A percentile compares a stretch with the other conserved stretches of the same genome.
These are phyloP conservation scores for Carex myosuroides DNA, from an alignment of 176 grass and related monocot genomes.

Conservation along the genomic window DNA sequence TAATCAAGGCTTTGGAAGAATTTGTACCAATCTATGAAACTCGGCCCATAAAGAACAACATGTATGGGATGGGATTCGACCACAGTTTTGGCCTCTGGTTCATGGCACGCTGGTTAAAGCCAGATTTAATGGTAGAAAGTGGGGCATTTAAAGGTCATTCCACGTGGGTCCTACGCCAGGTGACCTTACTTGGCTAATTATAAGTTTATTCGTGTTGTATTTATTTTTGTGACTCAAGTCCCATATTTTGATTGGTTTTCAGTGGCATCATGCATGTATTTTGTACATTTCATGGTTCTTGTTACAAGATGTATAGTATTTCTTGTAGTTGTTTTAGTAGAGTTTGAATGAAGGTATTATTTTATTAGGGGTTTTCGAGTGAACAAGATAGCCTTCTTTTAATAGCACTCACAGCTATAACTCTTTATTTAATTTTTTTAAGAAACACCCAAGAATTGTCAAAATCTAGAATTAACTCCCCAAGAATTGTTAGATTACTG, in stretches of 20 bases:
- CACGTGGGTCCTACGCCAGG: slow-evolving; percentile 77
- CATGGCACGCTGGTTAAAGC: slow-evolving; percentile 81
- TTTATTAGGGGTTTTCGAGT: not conserved
- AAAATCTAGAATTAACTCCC: not conserved
- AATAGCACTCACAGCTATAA: not conserved
- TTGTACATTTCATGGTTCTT: not conserved
- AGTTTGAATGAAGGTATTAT: not conserved
- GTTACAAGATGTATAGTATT: not conserved
- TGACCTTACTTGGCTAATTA: slow-evolving; percentile 8
- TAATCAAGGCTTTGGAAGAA: slow-evolving; percentile 70
- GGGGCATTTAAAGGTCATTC: slow-evolving; percentile 93
- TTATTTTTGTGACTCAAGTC: not conserved
- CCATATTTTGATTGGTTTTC: not conserved
- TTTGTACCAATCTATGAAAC: slow-evolving; percentile 82
- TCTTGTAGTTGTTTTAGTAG: not conserved
- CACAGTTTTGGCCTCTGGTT: slow-evolving; percentile 98
- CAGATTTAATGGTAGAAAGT: slow-evolving; percentile 86
- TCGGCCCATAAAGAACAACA: slow-evolving; percentile 85
- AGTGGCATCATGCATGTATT: not conserved
- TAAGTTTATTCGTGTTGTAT: not conserved
- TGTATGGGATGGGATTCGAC: slow-evolving; percentile 85
- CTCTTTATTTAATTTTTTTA: not conserved
- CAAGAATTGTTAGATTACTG: not conserved
- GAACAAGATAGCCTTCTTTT: not conserved
- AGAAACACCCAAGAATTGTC: not conserved